These are phyloP conservation scores for Mycena indigotica DNA, from an alignment of 768 basidiomycete genomes.

Conservation along the genomic window DNA sequence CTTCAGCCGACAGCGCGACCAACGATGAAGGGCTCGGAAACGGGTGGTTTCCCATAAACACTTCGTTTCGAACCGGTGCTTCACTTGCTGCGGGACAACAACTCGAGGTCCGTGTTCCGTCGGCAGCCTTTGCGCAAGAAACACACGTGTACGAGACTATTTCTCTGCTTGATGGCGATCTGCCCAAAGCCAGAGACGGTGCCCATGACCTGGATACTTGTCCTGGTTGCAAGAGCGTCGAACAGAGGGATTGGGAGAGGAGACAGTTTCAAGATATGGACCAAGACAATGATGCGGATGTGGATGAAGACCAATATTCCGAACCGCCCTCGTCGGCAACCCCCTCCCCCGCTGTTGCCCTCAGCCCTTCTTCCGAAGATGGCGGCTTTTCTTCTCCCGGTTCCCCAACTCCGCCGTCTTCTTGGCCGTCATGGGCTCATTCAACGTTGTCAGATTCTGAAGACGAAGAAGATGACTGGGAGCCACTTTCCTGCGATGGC, in stretches of 20 bases:
- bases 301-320: neutral
- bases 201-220: conserved; percentile 15
- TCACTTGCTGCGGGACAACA: neutral
- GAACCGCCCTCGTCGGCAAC: neutral
- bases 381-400: too few species aligned
- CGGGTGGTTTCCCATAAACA: conserved; percentile 40
- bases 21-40: conserved; percentile 41
- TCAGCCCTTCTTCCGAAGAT: conserved; percentile 5
- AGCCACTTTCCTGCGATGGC: conserved; percentile 37
- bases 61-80: neutral
- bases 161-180: conserved; percentile 4
- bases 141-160: conserved; percentile 12
- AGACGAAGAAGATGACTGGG: conserved; percentile 16
- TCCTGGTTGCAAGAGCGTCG: conserved; percentile 10
- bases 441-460: neutral
- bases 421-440: neutral
- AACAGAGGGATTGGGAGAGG: conserved; percentile 1
- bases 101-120: conserved; percentile 11
- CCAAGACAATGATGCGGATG: neutral
- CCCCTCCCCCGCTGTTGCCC: conserved; percentile 8
- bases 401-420: too few species aligned
- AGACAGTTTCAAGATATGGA: conserved; percentile 1
- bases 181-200: conserved; percentile 4
- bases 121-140: neutral
- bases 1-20: conserved; percentile 7